Evolutionary conservation across 345 rosid genomes (phyloP).

Genomic region (Noccaea bulbosa): DNA sequence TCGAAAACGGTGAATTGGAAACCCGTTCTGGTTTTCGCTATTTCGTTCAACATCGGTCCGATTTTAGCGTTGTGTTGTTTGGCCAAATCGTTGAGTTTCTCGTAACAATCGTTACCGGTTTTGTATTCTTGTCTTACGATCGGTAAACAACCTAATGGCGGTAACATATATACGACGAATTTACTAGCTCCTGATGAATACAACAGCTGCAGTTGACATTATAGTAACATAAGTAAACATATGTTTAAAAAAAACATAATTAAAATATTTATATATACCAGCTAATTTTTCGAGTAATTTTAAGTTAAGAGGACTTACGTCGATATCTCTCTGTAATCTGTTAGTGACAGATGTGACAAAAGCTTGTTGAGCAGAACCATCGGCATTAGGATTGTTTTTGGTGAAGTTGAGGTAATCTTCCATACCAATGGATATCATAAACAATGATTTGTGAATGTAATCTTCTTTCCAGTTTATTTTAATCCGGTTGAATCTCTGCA

Average conservation of each 20-base stretch:
- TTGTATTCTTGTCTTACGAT: slow-evolving; percentile 10
- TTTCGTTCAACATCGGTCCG: slow-evolving; percentile 20
- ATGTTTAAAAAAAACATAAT: too few relatives aligned
- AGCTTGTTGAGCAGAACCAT: slow-evolving; percentile 35
- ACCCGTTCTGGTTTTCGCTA: slow-evolving; percentile 12
- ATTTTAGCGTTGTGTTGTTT: slow-evolving; percentile 43
- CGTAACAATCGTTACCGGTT: slow-evolving; percentile 21
- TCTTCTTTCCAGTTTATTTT: slow-evolving; percentile 35
- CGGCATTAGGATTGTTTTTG: slow-evolving; percentile 22
- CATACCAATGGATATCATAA: slow-evolving; percentile 34
- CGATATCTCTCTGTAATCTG: slow-evolving; percentile 11
- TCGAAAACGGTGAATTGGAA: slow-evolving; percentile 47
- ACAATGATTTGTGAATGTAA: slow-evolving; percentile 14
- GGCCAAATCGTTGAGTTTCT: slow-evolving; percentile 32
- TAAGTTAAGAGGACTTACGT: slow-evolving; percentile 13
- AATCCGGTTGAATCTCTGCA: too few relatives aligned
- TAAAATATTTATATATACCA: neutral
- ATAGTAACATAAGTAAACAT: neutral
- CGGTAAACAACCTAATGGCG: slow-evolving; percentile 50
- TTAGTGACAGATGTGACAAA: slow-evolving; percentile 25
- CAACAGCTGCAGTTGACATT: slow-evolving; percentile 25
- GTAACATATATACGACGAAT: slow-evolving; percentile 28
- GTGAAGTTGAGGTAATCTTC: slow-evolving; percentile 35
- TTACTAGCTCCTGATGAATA: slow-evolving; percentile 46
- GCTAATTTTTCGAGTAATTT: neutral